Evolutionary conservation across 176 grass and related monocot genomes (phyloP).

Genomic region (Panicum miliaceum): DNA sequence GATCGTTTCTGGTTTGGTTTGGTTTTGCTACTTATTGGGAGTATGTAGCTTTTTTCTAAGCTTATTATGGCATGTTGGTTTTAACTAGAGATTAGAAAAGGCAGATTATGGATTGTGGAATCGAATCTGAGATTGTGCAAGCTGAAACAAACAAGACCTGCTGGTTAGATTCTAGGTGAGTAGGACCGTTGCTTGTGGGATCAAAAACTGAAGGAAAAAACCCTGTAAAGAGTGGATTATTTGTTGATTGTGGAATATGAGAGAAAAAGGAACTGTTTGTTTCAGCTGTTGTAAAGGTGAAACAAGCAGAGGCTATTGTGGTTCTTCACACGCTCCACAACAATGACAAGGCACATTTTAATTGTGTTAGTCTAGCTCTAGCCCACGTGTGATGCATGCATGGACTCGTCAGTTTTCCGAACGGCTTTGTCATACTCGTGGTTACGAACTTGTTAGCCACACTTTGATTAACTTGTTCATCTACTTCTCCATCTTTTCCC

Average conservation of each 20-base stretch:
- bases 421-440: neutral
- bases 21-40: neutral
- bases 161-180: no score
- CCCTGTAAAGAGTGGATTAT: no score
- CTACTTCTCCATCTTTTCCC: neutral
- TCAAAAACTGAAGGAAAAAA: no score
- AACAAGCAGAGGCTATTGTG: neutral
- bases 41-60: neutral
- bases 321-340: neutral
- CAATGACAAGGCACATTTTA: neutral
- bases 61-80: neutral
- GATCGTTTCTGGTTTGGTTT: neutral
- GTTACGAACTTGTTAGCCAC: neutral
- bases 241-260: no score
- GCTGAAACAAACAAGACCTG: neutral
- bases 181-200: no score
- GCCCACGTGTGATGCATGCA: neutral
- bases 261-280: neutral
- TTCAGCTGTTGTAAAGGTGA: neutral
- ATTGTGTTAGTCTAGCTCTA: neutral
- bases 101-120: no score
- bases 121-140: neutral
- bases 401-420: neutral
- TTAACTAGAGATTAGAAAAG: no score
- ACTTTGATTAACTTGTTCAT: neutral